Evolutionary conservation across 176 grass and related monocot genomes (phyloP).

Genomic region (Phoenix dactylifera): DNA sequence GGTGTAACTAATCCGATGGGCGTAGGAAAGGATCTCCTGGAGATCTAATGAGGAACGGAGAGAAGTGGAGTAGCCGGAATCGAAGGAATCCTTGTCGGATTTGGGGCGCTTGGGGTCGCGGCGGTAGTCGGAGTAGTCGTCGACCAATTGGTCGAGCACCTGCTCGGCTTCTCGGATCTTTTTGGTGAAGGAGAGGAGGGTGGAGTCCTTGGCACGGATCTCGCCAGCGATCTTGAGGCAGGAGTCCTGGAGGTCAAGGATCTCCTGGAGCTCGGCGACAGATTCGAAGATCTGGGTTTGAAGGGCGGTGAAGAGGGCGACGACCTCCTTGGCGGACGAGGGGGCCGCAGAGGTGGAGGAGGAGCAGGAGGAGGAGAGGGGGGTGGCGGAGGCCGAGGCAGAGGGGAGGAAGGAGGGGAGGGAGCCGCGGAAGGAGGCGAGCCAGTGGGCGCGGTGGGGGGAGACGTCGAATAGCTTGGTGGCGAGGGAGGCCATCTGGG

Average conservation of each 20-base stretch:
- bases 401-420: conserved; percentile 59
- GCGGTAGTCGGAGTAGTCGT: conserved; percentile 87
- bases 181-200: conserved; percentile 68
- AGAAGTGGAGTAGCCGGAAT: conserved; percentile 33
- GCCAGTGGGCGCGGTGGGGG: conserved; percentile 62
- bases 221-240: conserved; percentile 41
- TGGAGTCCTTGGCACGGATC: conserved; percentile 49
- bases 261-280: conserved; percentile 77
- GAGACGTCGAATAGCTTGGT: conserved; percentile 86
- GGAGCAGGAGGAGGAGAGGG: conserved; percentile 7
- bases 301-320: conserved; percentile 56
- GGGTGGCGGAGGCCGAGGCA: neutral
- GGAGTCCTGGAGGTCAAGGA: conserved; percentile 80
- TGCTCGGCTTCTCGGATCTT: conserved; percentile 85
- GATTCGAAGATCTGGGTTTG: conserved; percentile 89
- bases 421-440: conserved; percentile 65
- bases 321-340: conserved; percentile 59
- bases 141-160: conserved; percentile 80
- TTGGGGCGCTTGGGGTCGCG: conserved; percentile 46
- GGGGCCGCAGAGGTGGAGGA: conserved; percentile 18
- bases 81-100: conserved; percentile 2
- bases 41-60: conserved; percentile 70
- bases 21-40: conserved; percentile 66
- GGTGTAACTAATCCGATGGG: conserved; percentile 84
- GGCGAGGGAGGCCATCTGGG: conserved; percentile 57